A percentile compares a stretch with the other conserved stretches of the same genome.
Evolutionary conservation across 2,329 filamentous ascomycete genomes (phyloP).

Genomic region (Penicillium freii): DNA sequence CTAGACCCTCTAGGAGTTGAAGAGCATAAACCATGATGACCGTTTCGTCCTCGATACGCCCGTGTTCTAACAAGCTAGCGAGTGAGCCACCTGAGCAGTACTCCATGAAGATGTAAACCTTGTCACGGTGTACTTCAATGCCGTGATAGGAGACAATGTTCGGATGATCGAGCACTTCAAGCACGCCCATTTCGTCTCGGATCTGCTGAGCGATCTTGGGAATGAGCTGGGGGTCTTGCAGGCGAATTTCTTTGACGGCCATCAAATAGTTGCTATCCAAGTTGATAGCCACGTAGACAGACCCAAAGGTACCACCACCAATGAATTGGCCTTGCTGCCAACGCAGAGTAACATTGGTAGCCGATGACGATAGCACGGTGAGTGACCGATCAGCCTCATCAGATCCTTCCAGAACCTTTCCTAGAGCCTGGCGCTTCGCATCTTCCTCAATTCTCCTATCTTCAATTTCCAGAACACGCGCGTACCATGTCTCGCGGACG

Average conservation of each 20-base stretch:
- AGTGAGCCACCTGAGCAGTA: constrained; percentile 95
- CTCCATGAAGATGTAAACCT: constrained; percentile 99
- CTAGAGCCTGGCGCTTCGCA: constrained; percentile 80
- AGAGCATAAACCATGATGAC: constrained; percentile 96
- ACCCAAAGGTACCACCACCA: constrained; percentile 93
- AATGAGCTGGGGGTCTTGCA: constrained; percentile 95
- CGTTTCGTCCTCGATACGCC: constrained; percentile 94
- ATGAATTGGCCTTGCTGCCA: constrained; percentile 99
- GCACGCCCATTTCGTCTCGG: constrained; percentile 91
- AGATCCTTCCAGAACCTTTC: constrained; percentile 85
- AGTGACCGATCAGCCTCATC: constrained; percentile 95
- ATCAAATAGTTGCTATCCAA: constrained; percentile 93
- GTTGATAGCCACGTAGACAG: constrained; percentile 96
- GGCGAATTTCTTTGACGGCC: constrained; percentile 97
- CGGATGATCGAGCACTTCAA: constrained; percentile 93
- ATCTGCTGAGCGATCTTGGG: constrained; percentile 93
- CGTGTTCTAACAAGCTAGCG: constrained; percentile 85
- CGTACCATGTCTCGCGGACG: constrained; percentile 72
- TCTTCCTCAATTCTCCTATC: constrained; percentile 74
- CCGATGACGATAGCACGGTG: constrained; percentile 87
- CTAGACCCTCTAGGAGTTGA: constrained; percentile 89
- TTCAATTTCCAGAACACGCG: constrained; percentile 73
- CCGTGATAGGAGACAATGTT: constrained; percentile 98
- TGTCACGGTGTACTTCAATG: constrained; percentile 96
- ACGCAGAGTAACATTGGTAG: constrained; percentile 89